These are phyloP conservation scores for Beauveria rudraprayagi DNA, from an alignment of 2,329 filamentous ascomycete species.

Conservation along the genomic window DNA sequence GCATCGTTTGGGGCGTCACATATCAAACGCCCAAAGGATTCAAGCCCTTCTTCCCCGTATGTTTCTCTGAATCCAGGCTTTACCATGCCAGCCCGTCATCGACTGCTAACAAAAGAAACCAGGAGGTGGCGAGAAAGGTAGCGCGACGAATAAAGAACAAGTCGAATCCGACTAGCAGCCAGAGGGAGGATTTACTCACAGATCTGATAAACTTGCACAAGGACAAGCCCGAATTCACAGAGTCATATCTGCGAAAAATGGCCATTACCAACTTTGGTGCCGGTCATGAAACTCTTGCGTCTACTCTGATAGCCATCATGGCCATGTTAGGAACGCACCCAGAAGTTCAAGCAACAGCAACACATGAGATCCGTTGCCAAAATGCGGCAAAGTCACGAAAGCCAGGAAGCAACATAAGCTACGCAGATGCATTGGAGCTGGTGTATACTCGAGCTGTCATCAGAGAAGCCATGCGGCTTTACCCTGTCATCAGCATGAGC, in stretches of 20 bases:
- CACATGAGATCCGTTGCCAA: slow-evolving; percentile 23
- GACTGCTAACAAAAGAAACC: neutral
- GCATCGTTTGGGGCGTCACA: slow-evolving; percentile 35
- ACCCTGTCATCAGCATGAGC: slow-evolving; percentile 45
- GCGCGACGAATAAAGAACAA: slow-evolving; percentile 25
- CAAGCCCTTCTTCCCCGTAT: slow-evolving; percentile 41
- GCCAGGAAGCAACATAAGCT: slow-evolving; percentile 8
- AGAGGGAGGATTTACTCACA: slow-evolving; percentile 32
- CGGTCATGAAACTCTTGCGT: slow-evolving; percentile 47
- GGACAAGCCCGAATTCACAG: slow-evolving; percentile 36
- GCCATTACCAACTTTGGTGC: slow-evolving; percentile 48
- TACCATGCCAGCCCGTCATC: no score
- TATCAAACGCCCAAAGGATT: slow-evolving; percentile 37
- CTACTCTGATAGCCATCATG: slow-evolving; percentile 41
- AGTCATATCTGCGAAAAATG: slow-evolving; percentile 41
- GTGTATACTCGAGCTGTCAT: slow-evolving; percentile 36
- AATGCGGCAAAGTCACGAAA: slow-evolving; percentile 8
- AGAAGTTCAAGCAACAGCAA: slow-evolving; percentile 24
- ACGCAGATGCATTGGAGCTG: slow-evolving; percentile 16
- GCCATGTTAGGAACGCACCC: slow-evolving; percentile 36
- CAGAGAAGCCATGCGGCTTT: slow-evolving; percentile 42
- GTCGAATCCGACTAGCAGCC: slow-evolving; percentile 23
- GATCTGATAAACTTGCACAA: slow-evolving; percentile 40
- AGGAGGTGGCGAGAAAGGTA: slow-evolving; percentile 29
- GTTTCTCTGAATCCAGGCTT: slow-evolving; percentile 12